A percentile compares a stretch with the other conserved stretches of the same genome.
phyloP scores from a whole-genome alignment of 2,329 filamentous ascomycete species.

The Colletotrichum endophyticum region DNA sequence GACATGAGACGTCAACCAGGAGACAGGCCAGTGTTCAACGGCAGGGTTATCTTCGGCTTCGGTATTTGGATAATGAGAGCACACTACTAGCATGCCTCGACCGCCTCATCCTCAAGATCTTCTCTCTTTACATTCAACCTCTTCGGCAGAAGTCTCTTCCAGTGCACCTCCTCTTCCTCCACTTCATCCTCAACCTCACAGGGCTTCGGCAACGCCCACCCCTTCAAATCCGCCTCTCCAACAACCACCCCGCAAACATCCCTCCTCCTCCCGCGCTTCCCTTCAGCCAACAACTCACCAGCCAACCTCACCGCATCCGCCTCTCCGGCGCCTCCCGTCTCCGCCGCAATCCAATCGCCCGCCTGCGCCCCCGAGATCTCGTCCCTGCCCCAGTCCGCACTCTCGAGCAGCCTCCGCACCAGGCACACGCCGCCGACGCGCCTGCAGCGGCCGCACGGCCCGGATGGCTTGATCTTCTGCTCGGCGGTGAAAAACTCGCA shows the following conservation, averaged over 20 bases:
- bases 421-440: not conserved
- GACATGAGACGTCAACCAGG: not conserved
- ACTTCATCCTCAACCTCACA: not conserved
- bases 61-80: not conserved
- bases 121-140: not conserved
- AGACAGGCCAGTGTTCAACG: not conserved
- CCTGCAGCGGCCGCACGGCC: not conserved
- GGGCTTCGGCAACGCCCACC: not conserved
- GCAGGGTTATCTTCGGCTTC: not conserved
- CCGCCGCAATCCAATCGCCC: not conserved
- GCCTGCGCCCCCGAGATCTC: not conserved
- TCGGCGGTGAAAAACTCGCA: not conserved
- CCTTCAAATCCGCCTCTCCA: not conserved
- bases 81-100: not conserved
- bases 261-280: not conserved
- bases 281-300: not conserved
- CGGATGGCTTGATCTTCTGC: not conserved
- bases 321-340: not conserved
- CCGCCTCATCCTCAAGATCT: not conserved
- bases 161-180: not conserved
- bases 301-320: not conserved
- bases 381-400: not conserved
- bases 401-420: not conserved
- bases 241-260: not conserved
- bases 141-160: not conserved